Conservation (phyloP, 306 rosid genomes). For the Mucuna pruriens region DNA sequence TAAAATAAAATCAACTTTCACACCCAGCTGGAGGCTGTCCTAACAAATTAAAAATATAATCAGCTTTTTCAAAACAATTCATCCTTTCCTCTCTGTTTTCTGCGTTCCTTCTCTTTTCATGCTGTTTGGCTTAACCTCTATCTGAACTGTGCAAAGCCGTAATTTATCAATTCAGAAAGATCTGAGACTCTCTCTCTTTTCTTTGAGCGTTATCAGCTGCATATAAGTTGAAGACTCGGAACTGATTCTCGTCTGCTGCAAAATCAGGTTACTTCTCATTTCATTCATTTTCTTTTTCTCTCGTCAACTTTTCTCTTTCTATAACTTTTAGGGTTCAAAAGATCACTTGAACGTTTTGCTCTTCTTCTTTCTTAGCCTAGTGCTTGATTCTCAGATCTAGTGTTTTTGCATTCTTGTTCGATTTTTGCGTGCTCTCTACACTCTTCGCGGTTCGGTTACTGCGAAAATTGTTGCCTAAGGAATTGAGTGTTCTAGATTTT, state of each 20-base stretch:
- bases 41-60: not conserved
- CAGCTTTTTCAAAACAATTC: not conserved
- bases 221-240: constrained; percentile 26
- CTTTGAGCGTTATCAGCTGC: constrained; percentile 32
- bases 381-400: constrained; percentile 52
- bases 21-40: not conserved
- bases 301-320: constrained; percentile 29
- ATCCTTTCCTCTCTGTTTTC: not conserved
- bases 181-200: constrained; percentile 38
- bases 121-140: constrained; percentile 38
- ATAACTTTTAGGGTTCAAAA: constrained; percentile 42
- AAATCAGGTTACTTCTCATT: constrained; percentile 55
- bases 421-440: no score
- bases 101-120: not conserved
- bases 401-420: constrained; percentile 7
- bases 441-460: not conserved
- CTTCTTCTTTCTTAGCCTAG: constrained; percentile 32
- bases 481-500: constrained; percentile 5
- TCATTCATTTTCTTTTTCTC: not conserved
- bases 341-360: constrained; percentile 22
- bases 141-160: constrained; percentile 59
- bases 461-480: constrained; percentile 32
- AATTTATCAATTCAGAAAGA: constrained; percentile 47
- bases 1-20: not conserved
- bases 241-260: constrained; percentile 42